Evolutionary conservation across 1,139 yeast species (phyloP).

Genomic region (Kodamaea alishanica): DNA sequence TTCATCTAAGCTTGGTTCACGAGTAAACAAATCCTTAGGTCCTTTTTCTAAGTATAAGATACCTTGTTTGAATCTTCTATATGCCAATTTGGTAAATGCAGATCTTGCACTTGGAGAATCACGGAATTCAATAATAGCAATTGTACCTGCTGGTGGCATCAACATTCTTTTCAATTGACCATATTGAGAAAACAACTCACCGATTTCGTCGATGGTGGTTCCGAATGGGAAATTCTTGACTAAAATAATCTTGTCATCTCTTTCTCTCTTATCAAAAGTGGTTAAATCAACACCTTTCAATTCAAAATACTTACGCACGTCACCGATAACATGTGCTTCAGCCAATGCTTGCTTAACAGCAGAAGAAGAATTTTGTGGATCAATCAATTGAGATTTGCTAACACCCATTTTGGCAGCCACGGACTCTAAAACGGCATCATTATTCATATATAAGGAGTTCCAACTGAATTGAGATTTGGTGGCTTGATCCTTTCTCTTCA

Average conservation of each 20-base stretch:
- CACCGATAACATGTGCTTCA: constrained; percentile 92
- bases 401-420: constrained; percentile 85
- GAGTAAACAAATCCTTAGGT: constrained; percentile 73
- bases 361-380: constrained; percentile 80
- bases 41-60: constrained; percentile 91
- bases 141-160: constrained; percentile 97
- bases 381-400: constrained; percentile 75
- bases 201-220: constrained; percentile 73
- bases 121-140: constrained; percentile 90
- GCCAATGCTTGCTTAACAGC: constrained; percentile 98
- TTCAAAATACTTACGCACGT: constrained; percentile 84
- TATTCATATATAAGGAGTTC: constrained; percentile 90
- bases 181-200: constrained; percentile 72
- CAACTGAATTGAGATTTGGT: constrained; percentile 84
- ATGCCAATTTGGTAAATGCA: constrained; percentile 85
- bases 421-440: constrained; percentile 87
- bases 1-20: constrained; percentile 48
- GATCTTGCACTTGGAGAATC: constrained; percentile 82
- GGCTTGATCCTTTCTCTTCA: constrained; percentile 81
- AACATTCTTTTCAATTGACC: constrained; percentile 79
- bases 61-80: constrained; percentile 79
- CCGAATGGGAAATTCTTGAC: constrained; percentile 90
- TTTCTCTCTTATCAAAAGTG: constrained; percentile 65
- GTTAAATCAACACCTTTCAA: constrained; percentile 79
- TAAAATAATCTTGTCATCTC: constrained; percentile 77